These are phyloP conservation scores for Hypoxylon sp. DNA, from an alignment of 2,329 filamentous ascomycete species.

Conservation along the genomic window DNA sequence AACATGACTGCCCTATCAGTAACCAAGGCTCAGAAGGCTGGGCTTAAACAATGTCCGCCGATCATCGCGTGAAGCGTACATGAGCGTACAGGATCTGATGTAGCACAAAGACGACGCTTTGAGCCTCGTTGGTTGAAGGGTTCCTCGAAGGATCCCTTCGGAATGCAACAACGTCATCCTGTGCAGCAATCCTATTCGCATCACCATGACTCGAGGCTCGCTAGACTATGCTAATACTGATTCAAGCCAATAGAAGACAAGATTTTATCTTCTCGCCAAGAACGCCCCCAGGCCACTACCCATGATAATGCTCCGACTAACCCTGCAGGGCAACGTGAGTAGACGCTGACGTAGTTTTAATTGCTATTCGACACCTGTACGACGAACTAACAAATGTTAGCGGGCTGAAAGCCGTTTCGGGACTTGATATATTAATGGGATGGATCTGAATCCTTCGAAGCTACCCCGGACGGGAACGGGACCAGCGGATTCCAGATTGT, in stretches of 20 bases:
- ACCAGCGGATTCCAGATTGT: constrained; percentile 22
- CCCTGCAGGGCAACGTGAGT: constrained; percentile 16
- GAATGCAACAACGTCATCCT: constrained; percentile 37
- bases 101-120: constrained; percentile 22
- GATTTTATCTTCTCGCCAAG: constrained; percentile 19
- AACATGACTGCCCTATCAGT: constrained; percentile 10
- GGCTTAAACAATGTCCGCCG: constrained; percentile 34
- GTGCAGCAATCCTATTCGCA: constrained; percentile 19
- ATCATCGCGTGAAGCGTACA: constrained; percentile 40
- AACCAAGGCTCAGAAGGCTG: constrained; percentile 24
- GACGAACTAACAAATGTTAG: constrained; percentile 9
- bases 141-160: constrained; percentile 24
- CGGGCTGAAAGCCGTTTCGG: constrained; percentile 14
- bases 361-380: constrained; percentile 13
- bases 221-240: constrained; percentile 33
- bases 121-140: constrained; percentile 36
- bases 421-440: constrained; percentile 38
- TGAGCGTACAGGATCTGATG: constrained; percentile 27
- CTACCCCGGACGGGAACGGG: constrained; percentile 34
- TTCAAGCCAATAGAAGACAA: constrained; percentile 30
- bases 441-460: constrained; percentile 42
- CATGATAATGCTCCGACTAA: constrained; percentile 18
- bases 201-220: constrained; percentile 27
- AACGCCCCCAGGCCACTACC: constrained; percentile 12
- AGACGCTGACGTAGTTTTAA: constrained; percentile 29